Base-by-base conservation (phyloP, 148 eudicot genomes). In the Persicaria maculosa region DNA sequence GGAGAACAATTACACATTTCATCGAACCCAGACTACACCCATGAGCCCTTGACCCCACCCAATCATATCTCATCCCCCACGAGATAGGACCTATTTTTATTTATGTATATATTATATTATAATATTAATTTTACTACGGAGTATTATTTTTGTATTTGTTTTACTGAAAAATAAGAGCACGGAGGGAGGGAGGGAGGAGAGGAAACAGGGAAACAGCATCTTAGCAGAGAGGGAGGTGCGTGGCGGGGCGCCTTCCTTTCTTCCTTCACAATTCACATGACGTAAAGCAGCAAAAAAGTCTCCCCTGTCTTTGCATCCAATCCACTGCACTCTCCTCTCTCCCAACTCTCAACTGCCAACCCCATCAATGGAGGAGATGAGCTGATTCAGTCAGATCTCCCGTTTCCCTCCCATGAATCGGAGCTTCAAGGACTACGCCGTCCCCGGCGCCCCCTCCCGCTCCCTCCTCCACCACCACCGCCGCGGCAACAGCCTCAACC, bases 401-500 rank as follows among this genome's bases (percentile, higher is more conserved):
- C 9, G 9, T 12, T 48, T 17, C 4, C 6, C 19, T 65, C 9
- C 80, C 0, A 81, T 82, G 81, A 82, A 78, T 76, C 79, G 84
- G 79, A 82, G 79, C 36, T 79, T 47, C 48, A 82, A 74, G 25
- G 84, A 81, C 25, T 55, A 75, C 40, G 65, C 22, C 59, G 74
- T 36, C 45, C 44, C 83, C 83, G 54, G 54, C 48, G 62, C 17
- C 81, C 10, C 73, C 7, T 44, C 72, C 47, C 47, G 72, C 20
- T 44, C 50, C 50, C 20, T 69, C 50, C 12, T 47, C 25, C 25
- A 17, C 9, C 77, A 83, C 20, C 82, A 43, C 61, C 82, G 78
- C 8, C 68, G 84, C 22, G 80, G 79, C 54, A 17, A 57, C 71
- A 75, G 83, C 47, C 72, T 79, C 64, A 76, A 31, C 40, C 40